Base-by-base conservation (phyloP, 345 rosid species). In the Citrus australasica region DNA sequence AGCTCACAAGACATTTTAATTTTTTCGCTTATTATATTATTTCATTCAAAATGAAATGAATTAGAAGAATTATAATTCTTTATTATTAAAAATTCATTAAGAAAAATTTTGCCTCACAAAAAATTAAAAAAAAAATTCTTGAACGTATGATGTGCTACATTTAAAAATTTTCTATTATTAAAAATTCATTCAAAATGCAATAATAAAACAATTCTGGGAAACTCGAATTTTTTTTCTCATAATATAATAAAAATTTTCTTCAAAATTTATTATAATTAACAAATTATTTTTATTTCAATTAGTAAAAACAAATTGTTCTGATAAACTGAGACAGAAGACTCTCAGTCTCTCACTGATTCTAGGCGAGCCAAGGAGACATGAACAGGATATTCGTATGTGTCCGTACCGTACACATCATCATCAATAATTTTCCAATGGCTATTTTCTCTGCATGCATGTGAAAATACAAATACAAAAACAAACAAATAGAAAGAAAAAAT, bases 361-460 rank as follows among this genome's bases (percentile, higher is more conserved):
- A 0, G 30, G 25, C 40, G 8, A 51, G 19, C 28, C 60, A 71
- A 42, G 48, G 2, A 5, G 37, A 33, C 35, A 33, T 4, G 35
- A 33, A 33, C 35, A 33, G 6, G n/a, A 33, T 55, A 62, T 72
- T 32, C 40, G 24, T 33, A 63, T 66, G 14, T 72, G 75, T 56
- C 64, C 75, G 75, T 56, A 72, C 64, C 75, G 65, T 72, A 72
- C 75, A 55, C 6, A 30, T 28, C 55, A 71, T 19, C 69, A 32
- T 32, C 73, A 6, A 37, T 37, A 37, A 46, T 46, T 46, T 11
- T 46, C 51, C 40, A 37, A 37, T 7, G 40, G 40, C 2, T 37
- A 37, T 37, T 37, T 37, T 7, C 17, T 42, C 22, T 53, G 58
- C 5, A 22, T 17, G 7, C 19, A 70, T 17, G 58, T 53, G 22